Evolutionary conservation across 257 asterid species (phyloP).

Genomic region (Solanum chilense): DNA sequence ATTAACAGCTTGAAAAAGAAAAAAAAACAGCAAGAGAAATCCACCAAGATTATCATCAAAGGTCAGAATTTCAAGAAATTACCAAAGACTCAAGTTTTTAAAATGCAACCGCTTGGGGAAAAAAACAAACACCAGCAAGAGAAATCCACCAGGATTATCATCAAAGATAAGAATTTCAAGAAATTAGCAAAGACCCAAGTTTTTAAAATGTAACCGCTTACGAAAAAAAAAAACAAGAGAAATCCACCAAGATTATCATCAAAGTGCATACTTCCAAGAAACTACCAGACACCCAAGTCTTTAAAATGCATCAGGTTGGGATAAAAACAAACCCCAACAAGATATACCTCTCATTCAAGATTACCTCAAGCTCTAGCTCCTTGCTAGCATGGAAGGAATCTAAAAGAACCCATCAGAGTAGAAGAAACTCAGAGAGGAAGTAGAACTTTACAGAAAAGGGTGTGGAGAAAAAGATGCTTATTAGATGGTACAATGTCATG

Average conservation of each 20-base stretch:
- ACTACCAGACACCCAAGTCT: conserved; percentile 12
- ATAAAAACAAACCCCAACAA: conserved; percentile 4
- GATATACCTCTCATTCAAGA: background rate
- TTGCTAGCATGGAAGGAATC: conserved; percentile 5
- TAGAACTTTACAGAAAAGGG: background rate
- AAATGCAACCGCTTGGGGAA: conserved; percentile 5
- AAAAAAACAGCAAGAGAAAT: conserved; percentile 8
- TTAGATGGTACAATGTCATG: conserved; percentile 20
- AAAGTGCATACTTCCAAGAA: conserved; percentile 3
- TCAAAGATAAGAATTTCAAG: conserved; percentile 3
- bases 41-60: conserved; percentile 10
- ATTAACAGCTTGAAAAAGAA: background rate
- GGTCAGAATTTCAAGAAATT: conserved; percentile 7
- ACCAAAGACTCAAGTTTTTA: conserved; percentile 14
- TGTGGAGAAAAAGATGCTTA: conserved; percentile 31
- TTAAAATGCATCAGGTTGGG: conserved; percentile 8
- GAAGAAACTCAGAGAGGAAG: conserved; percentile 22
- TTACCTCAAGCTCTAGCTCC: background rate
- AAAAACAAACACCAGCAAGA: conserved; percentile 4
- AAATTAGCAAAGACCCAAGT: conserved; percentile 11
- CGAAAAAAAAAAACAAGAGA: conserved; percentile 1
- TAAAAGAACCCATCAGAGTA: conserved; percentile 20
- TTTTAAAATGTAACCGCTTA: conserved; percentile 12
- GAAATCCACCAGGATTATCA: conserved; percentile 14
- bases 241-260: conserved; percentile 13